Base-by-base conservation (phyloP, 768 basidiomycete species). In the Rhizopogon salebrosus region DNA sequence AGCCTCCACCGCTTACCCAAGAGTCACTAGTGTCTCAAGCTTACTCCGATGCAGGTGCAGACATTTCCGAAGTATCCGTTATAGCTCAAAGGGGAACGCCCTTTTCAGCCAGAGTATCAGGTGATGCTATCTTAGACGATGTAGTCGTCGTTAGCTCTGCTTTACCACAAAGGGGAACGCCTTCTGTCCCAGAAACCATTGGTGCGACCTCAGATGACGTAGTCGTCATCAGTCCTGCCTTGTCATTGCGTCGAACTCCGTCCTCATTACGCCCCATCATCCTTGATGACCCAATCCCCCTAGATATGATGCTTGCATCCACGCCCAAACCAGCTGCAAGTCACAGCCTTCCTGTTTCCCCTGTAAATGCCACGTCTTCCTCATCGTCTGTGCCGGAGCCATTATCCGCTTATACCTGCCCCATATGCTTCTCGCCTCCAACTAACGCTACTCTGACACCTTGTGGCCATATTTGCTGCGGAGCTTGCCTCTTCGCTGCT, bases 401-500 rank as follows among this genome's bases (percentile, higher is more conserved):
- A 0, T 74, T 88, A 14, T 76, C 84, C 0, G 69, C 75, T n/a
- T 90, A 89, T 63, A 80, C 78, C 0, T 90, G 89, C 61, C 89
- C 89, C 9, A 85, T 91, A 55, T 91, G 89, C 62, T 89, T 89
- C 73, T 83, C 75, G 37, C 78, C 85, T 0, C 88, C 88, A 1
- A 80, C 80, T 1, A 83, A 87, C 54, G 85, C 89, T 4, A 86
- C 87, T 1, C 64, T 92, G 41, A 90, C 88, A 0, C 87, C 86
- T 0, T 92, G 89, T 57, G 89, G 89, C 0, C 89, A 92, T 57
- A 75, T 92, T 36, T 82, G 84, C 55, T 91, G 89, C 57, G 89
- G 87, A 1, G 70, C 77, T 4, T 92, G 89, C 66, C 76, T 91
- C 4, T 90, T 89, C 55, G 80, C 79, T 2, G 84, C 88, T 0